A percentile compares a stretch with the other conserved stretches of the same genome.
phyloP scores from a whole-genome alignment of 352 stramenopile species.

The Globisporangium radiosum region DNA sequence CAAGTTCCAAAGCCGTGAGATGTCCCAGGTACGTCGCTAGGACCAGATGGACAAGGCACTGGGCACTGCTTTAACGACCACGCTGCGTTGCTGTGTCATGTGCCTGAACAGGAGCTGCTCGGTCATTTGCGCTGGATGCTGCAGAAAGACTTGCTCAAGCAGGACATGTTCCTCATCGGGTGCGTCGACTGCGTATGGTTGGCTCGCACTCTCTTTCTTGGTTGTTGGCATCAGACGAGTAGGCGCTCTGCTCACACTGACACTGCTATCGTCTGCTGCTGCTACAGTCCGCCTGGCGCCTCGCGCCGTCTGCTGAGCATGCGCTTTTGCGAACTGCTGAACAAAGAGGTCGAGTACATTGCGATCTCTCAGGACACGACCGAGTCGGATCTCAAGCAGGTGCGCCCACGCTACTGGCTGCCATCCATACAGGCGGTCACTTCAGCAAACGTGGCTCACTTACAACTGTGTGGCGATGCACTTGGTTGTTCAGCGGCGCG shows the following conservation, averaged over 20 bases:
- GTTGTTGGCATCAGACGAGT: too few relatives aligned
- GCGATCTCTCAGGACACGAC: conserved; percentile 93
- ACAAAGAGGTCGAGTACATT: conserved; percentile 87
- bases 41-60: neutral
- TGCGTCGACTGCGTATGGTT: conserved; percentile 8
- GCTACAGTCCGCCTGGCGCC: conserved; percentile 55
- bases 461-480: neutral
- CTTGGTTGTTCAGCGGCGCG: conserved; percentile 30
- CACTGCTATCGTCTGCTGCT: neutral
- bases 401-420: conserved; percentile 3
- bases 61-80: neutral
- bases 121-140: conserved; percentile 83
- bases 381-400: conserved; percentile 90
- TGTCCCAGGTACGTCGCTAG: conserved; percentile 28
- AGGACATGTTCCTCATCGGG: conserved; percentile 88
- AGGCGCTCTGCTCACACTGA: neutral
- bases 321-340: conserved; percentile 80
- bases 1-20: conserved; percentile 21
- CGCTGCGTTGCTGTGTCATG: neutral
- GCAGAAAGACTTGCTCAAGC: conserved; percentile 76
- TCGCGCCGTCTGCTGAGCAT: conserved; percentile 70
- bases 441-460: too few relatives aligned
- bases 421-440: neutral
- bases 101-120: conserved; percentile 45
- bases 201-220: too few relatives aligned